phyloP scores from a whole-genome alignment of 2,329 filamentous ascomycete species.

The Xylaria sp. region DNA sequence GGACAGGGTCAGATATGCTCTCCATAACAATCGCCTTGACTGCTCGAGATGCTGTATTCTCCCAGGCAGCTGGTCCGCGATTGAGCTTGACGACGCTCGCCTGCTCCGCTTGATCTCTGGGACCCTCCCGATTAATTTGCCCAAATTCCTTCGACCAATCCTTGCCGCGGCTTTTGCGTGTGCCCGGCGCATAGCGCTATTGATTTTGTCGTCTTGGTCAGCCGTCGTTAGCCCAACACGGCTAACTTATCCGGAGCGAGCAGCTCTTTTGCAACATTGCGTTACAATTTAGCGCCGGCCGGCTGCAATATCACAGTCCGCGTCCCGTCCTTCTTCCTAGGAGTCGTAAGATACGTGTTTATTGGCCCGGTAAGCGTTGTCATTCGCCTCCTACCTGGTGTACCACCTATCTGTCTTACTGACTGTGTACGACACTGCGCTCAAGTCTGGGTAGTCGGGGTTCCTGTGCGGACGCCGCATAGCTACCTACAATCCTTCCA shows the following conservation, averaged over 20 bases:
- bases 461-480: background rate
- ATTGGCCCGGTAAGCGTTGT: slow-evolving; percentile 19
- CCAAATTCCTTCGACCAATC: background rate
- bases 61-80: slow-evolving; percentile 19
- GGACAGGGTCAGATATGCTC: background rate
- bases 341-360: slow-evolving; percentile 6
- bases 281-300: slow-evolving; percentile 26
- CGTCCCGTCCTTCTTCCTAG: slow-evolving; percentile 7
- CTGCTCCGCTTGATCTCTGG: slow-evolving; percentile 5
- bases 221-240: slow-evolving; percentile 23
- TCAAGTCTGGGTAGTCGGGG: background rate
- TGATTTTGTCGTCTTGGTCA: slow-evolving; percentile 29
- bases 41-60: background rate
- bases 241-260: slow-evolving; percentile 20
- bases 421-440: background rate
- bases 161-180: slow-evolving; percentile 13
- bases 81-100: slow-evolving; percentile 5
- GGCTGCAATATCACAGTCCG: slow-evolving; percentile 22
- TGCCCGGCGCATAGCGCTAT: slow-evolving; percentile 24
- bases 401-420: background rate
- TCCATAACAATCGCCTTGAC: slow-evolving; percentile 1
- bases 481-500: background rate
- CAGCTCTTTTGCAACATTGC: slow-evolving; percentile 22
- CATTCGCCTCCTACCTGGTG: background rate
- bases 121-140: slow-evolving; percentile 5